Evolutionary conservation across 306 rosid species (phyloP).

Genomic region (Rosa multiflora): DNA sequence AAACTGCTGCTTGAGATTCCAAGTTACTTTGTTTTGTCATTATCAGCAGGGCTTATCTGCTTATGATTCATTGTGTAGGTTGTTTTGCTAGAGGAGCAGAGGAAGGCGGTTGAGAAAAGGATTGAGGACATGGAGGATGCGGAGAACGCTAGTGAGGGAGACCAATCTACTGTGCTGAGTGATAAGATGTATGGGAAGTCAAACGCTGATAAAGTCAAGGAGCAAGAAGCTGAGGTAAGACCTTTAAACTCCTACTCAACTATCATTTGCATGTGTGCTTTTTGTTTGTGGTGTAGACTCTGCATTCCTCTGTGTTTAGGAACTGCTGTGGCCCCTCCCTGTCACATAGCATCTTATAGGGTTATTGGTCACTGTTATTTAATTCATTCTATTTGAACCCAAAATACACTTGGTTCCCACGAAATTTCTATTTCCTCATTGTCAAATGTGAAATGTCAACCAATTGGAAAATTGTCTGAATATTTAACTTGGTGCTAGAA

Average conservation of each 20-base stretch:
- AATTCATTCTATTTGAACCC: not conserved
- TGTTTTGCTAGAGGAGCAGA: slow-evolving; percentile 78
- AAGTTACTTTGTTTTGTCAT: not conserved
- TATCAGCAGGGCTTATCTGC: slow-evolving; percentile 18
- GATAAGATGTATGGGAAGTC: slow-evolving; percentile 35
- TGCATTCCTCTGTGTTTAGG: not conserved
- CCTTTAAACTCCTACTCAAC: not conserved
- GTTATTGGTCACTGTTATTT: not conserved
- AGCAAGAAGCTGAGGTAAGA: slow-evolving; percentile 55
- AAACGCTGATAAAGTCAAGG: slow-evolving; percentile 40
- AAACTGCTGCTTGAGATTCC: not conserved
- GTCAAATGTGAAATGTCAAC: too few relatives aligned
- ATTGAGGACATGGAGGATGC: slow-evolving; percentile 37
- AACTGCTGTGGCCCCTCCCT: not conserved
- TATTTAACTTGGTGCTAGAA: not conserved
- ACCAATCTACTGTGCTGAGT: slow-evolving; percentile 26
- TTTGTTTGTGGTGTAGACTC: not conserved
- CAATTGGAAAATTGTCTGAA: not conserved
- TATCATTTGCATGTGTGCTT: not conserved
- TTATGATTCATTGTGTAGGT: slow-evolving; percentile 48
- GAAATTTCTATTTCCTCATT: not conserved
- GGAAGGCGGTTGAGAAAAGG: slow-evolving; percentile 39
- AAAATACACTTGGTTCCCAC: not conserved
- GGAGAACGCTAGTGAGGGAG: slow-evolving; percentile 30
- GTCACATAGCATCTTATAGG: not conserved